Conservation (phyloP, 202 grass and related monocot genomes). For the Zizania palustris region DNA sequence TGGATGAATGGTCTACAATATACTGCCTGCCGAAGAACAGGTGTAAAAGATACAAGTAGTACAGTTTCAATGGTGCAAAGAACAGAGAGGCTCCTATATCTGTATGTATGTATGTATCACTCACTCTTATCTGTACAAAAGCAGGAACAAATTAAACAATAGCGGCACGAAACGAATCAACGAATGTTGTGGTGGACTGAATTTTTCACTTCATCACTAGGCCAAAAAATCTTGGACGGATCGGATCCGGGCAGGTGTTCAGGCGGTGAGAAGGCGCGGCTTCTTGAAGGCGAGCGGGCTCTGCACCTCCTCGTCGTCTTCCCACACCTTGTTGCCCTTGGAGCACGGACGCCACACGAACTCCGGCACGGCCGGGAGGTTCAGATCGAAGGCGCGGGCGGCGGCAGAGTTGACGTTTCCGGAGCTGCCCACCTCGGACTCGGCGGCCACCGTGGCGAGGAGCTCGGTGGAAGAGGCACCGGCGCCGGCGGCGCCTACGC, state of each 20-base stretch:
- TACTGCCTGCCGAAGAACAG: slow-evolving; percentile 27
- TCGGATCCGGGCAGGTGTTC: slow-evolving; percentile 17
- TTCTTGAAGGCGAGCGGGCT: slow-evolving; percentile 96
- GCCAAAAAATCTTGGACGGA: slow-evolving; percentile 51
- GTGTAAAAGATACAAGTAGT: slow-evolving; percentile 12
- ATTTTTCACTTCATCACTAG: background rate
- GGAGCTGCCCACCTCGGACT: slow-evolving; percentile 69
- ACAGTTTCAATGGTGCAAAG: background rate
- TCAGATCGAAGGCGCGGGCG: slow-evolving; percentile 77
- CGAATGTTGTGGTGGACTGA: slow-evolving; percentile 33
- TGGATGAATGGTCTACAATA: slow-evolving; percentile 26
- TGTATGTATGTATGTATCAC: slow-evolving; percentile 5
- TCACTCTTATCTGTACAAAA: slow-evolving; percentile 45
- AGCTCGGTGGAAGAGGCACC: slow-evolving; percentile 32
- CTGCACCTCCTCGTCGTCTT: slow-evolving; percentile 95
- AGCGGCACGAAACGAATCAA: slow-evolving; percentile 52
- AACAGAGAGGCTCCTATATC: slow-evolving; percentile 23
- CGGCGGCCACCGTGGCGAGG: slow-evolving; percentile 10
- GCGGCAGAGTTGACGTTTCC: slow-evolving; percentile 53
- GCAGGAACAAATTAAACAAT: slow-evolving; percentile 54
- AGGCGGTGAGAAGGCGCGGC: slow-evolving; percentile 73
- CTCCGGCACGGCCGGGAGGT: slow-evolving; percentile 80
- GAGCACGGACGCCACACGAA: slow-evolving; percentile 57
- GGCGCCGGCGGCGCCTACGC: slow-evolving; percentile 11
- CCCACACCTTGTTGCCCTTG: slow-evolving; percentile 45